A percentile compares a stretch with the other conserved stretches of the same genome.
phyloP scores from a whole-genome alignment of 148 eudicot species.

The Drosera capensis region DNA sequence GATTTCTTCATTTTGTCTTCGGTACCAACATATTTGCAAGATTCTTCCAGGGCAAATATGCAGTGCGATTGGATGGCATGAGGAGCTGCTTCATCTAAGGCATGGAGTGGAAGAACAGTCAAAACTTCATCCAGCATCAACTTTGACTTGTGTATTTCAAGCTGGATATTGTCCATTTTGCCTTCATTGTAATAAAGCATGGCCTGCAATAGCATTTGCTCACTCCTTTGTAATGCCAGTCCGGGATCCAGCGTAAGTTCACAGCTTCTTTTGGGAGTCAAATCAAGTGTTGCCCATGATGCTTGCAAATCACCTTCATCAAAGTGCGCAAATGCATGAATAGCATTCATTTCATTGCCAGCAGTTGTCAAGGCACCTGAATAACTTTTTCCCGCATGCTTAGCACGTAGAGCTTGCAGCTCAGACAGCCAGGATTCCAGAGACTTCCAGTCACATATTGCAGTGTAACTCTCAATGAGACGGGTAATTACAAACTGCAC shows the following conservation, averaged over 20 bases:
- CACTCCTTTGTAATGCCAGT: constrained; percentile 90
- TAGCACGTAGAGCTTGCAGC: constrained; percentile 78
- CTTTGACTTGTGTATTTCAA: constrained; percentile 60
- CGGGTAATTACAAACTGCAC: constrained; percentile 77
- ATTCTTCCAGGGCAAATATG: constrained; percentile 63
- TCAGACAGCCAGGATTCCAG: constrained; percentile 85
- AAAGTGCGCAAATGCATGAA: constrained; percentile 83
- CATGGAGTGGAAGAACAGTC: constrained; percentile 64
- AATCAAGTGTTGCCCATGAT: constrained; percentile 83
- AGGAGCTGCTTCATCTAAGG: constrained; percentile 66
- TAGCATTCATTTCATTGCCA: constrained; percentile 86
- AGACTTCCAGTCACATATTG: constrained; percentile 89
- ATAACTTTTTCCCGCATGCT: constrained; percentile 79
- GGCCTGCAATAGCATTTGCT: constrained; percentile 97
- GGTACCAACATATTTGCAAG: constrained; percentile 27
- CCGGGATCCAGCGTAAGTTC: constrained; percentile 93
- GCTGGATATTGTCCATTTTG: constrained; percentile 45
- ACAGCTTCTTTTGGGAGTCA: constrained; percentile 89
- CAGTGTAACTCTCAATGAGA: constrained; percentile 72
- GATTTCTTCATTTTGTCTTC: constrained; percentile 29
- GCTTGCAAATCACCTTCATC: constrained; percentile 79
- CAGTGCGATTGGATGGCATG: constrained; percentile 67
- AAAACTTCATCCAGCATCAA: constrained; percentile 68
- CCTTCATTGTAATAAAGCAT: constrained; percentile 63
- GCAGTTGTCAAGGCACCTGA: constrained; percentile 87